A percentile compares a stretch with the other conserved stretches of the same genome.
phyloP scores from a whole-genome alignment of 2,329 filamentous ascomycete genomes.

The Fusarium pininemorale region DNA sequence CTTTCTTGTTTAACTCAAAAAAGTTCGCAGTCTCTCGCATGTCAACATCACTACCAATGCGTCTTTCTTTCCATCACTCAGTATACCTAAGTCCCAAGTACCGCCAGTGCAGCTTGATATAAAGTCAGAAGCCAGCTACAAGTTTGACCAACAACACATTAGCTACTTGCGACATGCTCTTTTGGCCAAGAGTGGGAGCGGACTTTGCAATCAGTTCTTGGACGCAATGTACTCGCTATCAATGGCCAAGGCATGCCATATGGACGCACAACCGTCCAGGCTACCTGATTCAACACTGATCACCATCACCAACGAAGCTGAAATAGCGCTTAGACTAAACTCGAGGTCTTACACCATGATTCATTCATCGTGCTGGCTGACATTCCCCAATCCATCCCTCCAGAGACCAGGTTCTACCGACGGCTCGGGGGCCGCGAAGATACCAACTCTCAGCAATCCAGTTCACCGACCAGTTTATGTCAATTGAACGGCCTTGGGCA shows the following conservation, averaged over 20 bases:
- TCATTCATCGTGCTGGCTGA: background rate
- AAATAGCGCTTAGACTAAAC: rapidly evolving
- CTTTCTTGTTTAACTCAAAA: too few species aligned
- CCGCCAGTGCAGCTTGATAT: background rate
- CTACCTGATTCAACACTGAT: too few species aligned
- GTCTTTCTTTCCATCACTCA: background rate
- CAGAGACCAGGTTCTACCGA: too few species aligned
- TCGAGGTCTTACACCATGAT: too few species aligned
- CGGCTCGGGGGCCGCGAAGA: rapidly evolving
- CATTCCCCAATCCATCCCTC: background rate
- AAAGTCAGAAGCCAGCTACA: background rate
- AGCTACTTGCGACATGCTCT: too few species aligned
- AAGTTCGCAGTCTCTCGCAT: rapidly evolving
- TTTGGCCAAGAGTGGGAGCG: too few species aligned
- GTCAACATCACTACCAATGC: too few species aligned
- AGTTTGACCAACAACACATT: background rate
- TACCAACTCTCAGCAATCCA: too few species aligned
- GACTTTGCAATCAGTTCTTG: too few species aligned
- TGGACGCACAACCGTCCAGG: rapidly evolving
- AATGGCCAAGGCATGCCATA: too few species aligned
- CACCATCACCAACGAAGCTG: background rate
- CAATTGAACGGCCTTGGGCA: background rate
- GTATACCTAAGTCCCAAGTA: too few species aligned
- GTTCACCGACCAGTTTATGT: rapidly evolving
- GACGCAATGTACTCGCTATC: too few species aligned